These are phyloP conservation scores for Suhomyces sp. DNA, from an alignment of 805 yeast species.

Conservation along the genomic window DNA sequence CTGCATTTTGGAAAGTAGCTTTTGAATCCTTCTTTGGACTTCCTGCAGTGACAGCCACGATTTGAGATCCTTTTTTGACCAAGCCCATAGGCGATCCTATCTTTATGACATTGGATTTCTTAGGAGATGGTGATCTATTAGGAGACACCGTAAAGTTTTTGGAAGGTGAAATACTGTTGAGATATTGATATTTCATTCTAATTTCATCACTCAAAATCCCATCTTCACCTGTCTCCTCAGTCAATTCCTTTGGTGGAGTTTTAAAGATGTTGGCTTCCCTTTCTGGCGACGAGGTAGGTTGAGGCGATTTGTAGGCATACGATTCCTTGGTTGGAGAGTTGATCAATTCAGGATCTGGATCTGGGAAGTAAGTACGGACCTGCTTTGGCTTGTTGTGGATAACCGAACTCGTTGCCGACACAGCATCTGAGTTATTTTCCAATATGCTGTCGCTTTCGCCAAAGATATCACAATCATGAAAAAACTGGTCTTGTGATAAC, in stretches of 20 bases:
- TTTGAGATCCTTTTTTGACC: slow-evolving; percentile 27
- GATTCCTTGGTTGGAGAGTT: slow-evolving; percentile 14
- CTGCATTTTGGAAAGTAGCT: background rate
- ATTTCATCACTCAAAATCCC: slow-evolving; percentile 12
- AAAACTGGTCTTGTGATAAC: slow-evolving; percentile 26
- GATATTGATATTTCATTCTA: slow-evolving; percentile 11
- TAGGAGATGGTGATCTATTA: slow-evolving; percentile 6
- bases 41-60: slow-evolving; percentile 20
- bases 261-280: slow-evolving; percentile 17
- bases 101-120: slow-evolving; percentile 21
- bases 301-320: background rate
- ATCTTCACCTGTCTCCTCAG: background rate
- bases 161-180: slow-evolving; percentile 13
- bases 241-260: slow-evolving; percentile 24
- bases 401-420: slow-evolving; percentile 9
- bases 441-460: slow-evolving; percentile 7
- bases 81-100: slow-evolving; percentile 39
- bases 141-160: slow-evolving; percentile 10
- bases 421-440: background rate
- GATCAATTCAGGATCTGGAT: slow-evolving; percentile 31
- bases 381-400: slow-evolving; percentile 8
- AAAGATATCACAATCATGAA: slow-evolving; percentile 23
- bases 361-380: slow-evolving; percentile 23
- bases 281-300: background rate
- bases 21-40: background rate